Evolutionary conservation across 2,329 filamentous ascomycete species (phyloP), one percentile per base, ranked within the genome.

Genomic region (Erysiphe neolycopersici): DNA sequence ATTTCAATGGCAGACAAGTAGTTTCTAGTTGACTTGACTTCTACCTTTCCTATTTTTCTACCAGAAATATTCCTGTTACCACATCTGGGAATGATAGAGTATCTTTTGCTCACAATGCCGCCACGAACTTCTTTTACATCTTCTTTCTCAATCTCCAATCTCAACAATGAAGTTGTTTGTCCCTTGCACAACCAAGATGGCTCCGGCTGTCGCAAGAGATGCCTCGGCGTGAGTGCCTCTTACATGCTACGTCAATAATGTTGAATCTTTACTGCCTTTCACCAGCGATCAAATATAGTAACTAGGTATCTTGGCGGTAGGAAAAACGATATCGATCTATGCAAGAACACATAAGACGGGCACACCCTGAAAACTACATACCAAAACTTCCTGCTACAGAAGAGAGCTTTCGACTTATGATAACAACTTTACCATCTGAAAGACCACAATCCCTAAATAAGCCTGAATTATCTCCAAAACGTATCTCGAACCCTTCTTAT

Each of bases 291-390:
- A 54, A 49, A 51, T 47, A 53, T 58, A 52, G 54, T 55, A 56
- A 56, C 53, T 51, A 46, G 47, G 51, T 52, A 47, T 49, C 49
- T 49, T 44, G 50, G 53, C 47, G 46, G 60, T 62, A 91, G 83
- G 83, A 91, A 66, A 92, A 92, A 63, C 73, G 82, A 53, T 98
- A 85, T 65, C 84, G 89, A 61, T 95, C 87, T 49, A 95, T 98
- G 83, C 89, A 95, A 64, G 89, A 98, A 70, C 89, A 98, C 59
- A 95, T 98, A 56, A 82, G 89, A 55, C 78, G 89, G 61, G 87
- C 89, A 52, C 89, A 98, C 60, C 87, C 87, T 48, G 84, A 92
- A 60, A 79, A 94, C 61, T 95, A 95, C 64, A 92, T 98, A 54
- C 77, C 89, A 42, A 94, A 95, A 71, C 79, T 95, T 54, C 87